Evolutionary conservation across 345 rosid species (phyloP), one percentile per base, ranked within the genome.

Genomic region (Sonneratia alba): DNA sequence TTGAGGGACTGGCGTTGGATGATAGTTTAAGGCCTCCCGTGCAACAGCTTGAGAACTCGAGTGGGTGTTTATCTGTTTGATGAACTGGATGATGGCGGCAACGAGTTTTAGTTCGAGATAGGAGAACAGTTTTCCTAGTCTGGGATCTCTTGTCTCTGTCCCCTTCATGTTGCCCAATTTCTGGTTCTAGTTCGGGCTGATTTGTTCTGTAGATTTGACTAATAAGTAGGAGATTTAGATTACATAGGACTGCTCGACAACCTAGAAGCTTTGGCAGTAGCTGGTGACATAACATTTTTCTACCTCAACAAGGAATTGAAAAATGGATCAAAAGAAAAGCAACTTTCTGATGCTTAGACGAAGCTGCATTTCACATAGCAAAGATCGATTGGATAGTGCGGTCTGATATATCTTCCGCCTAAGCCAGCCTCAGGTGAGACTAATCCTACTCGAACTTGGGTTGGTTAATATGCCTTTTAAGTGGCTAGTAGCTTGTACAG

Each of bases 201-300:
- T 81, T 80, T 79, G 80, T 56, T 78, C 66, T 85, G 86, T 85
- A 80, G 83, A 84, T 80, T 78, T 5, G 72, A 66, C 72, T 38
- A 85, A 83, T 72, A 70, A 36, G 73, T 73, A 76, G 83, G 71
- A 74, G 69, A 40, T 72, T 77, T 68, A 45, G 56, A 68, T 43
- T 47, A 18, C 56, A 56, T 34, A 43, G 34, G 12, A n/a, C 36
- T 45, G 56, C 43, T 36, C 19, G 51, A 47, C 51, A 47, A 9
- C 51, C 51, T 47, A 47, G 51, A 47, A 4, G 5, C 43, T 40
- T 40, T 40, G 43, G 43, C 43, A 40, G 3, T 47, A 47, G 15
- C 51, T 47, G 51, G 51, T 13, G 9, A 10, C 15, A 47, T 47
- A 47, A 13, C 51, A 47, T 47, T 47, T 13, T 47, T 40, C 9